phyloP scores from a whole-genome alignment of 2,329 filamentous ascomycete genomes.

The Sporothrix brasiliensis region DNA sequence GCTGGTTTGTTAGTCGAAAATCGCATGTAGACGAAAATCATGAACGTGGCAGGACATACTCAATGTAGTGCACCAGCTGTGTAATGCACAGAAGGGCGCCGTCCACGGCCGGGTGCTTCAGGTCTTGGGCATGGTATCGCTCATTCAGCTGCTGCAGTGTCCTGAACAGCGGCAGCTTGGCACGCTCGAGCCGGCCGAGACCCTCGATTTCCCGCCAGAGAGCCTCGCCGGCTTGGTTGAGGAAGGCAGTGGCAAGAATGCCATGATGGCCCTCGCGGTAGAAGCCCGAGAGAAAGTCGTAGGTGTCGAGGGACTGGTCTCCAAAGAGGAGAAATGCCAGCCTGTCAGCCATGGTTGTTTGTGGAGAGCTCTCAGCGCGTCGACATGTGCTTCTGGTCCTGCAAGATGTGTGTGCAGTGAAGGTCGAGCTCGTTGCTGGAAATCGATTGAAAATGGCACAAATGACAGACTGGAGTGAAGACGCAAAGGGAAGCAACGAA shows the following conservation, averaged over 20 bases:
- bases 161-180: constrained; percentile 63
- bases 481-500: neutral
- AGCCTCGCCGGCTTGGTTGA: constrained; percentile 60
- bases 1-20: constrained; percentile 45
- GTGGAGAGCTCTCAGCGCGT: constrained; percentile 2
- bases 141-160: constrained; percentile 67
- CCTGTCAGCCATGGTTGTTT: constrained; percentile 49
- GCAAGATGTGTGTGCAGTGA: neutral
- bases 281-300: constrained; percentile 62
- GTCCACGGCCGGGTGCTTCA: constrained; percentile 65
- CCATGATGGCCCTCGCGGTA: constrained; percentile 51
- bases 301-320: constrained; percentile 71
- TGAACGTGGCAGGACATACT: constrained; percentile 50
- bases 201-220: constrained; percentile 63
- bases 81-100: constrained; percentile 66
- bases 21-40: too few species aligned
- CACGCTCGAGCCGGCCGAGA: constrained; percentile 59
- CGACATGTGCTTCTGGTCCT: constrained; percentile 18
- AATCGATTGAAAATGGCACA: neutral
- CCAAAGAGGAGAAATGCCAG: constrained; percentile 66
- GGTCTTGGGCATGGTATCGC: constrained; percentile 59
- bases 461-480: neutral
- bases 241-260: constrained; percentile 62
- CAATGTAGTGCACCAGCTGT: constrained; percentile 70
- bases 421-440: neutral